Base-by-base conservation (phyloP, 2,329 filamentous ascomycete genomes). In the Botrytis sinoallii region DNA sequence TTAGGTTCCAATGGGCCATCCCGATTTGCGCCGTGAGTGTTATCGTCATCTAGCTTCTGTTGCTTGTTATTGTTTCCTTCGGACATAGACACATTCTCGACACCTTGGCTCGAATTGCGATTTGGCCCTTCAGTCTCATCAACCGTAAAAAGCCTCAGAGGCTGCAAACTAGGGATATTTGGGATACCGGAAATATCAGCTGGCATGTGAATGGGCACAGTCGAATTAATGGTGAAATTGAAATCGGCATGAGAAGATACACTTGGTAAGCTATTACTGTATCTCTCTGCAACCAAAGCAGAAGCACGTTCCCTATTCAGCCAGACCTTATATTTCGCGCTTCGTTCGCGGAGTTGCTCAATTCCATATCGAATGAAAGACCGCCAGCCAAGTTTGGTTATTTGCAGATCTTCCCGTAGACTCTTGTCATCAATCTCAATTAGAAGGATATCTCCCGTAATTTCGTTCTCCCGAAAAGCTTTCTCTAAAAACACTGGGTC, bases 401-500 rank as follows among this genome's bases (percentile, higher is more conserved):
- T 71, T 6, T 76, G 74, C 1, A 81, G 72, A 42, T 81, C 79
- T 6, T 78, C 67, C 46, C 71, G 78, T 67, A 81, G 42, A 40
- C 75, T 69, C 18, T 72, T 71, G 35, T 79, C 75, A 61, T 76
- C 74, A 18, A 81, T 52, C 25, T 79, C 73, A 10, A 74, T 61
- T 2, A 81, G 68, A 22, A 81, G 73, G 14, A 77, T 65, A 38
- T 64, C 48, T 38, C 80, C 80, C 42, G 74, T 74, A 8, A 95
- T 84, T 12, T 90, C 85, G 72, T 93, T 86, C 1, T 90, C 86
- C 10, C 86, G 83, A 8, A 97, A 82, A 7, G 83, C 83, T 32
- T 80, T 79, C 73, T 89, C 87, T 4, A 97, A 84, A 0, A 80
- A 68, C 0, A 79, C 78, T 0, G 86, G 82, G 69, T 92, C 85